Evolutionary conservation across 2,329 filamentous ascomycete genomes (phyloP).

Genomic region (Penicillium occitanis): DNA sequence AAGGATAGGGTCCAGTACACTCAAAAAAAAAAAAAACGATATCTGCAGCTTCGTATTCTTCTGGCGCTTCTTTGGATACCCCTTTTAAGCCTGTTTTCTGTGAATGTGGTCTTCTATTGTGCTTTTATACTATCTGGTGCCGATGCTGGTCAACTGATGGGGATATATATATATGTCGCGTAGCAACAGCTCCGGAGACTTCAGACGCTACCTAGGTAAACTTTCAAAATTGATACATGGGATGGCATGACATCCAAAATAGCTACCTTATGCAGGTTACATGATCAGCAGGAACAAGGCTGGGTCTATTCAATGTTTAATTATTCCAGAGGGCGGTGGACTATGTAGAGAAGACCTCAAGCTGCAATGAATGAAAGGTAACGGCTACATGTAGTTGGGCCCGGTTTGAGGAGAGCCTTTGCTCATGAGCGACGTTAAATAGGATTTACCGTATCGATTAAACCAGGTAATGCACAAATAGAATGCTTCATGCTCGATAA

Average conservation of each 20-base stretch:
- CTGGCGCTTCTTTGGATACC: neutral
- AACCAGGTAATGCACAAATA: neutral
- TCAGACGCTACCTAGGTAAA: too few relatives aligned
- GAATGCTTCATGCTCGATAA: neutral
- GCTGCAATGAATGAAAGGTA: too few relatives aligned
- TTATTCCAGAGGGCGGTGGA: too few relatives aligned
- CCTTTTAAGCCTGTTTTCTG: neutral
- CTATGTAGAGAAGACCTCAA: too few relatives aligned
- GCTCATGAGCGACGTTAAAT: neutral
- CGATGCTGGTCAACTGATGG: neutral
- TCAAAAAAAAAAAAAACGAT: neutral
- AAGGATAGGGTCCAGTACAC: neutral
- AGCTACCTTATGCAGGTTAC: too few relatives aligned
- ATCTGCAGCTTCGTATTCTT: neutral
- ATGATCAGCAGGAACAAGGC: neutral
- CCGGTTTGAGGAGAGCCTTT: neutral
- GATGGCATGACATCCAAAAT: too few relatives aligned
- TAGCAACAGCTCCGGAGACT: too few relatives aligned
- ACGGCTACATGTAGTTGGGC: too few relatives aligned
- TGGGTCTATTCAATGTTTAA: too few relatives aligned
- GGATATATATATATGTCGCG: neutral
- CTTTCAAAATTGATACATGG: too few relatives aligned
- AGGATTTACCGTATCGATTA: neutral
- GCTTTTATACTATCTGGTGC: neutral
- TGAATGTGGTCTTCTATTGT: neutral